Conservation (phyloP, 768 basidiomycete species). For the Calocera viscosa region DNA sequence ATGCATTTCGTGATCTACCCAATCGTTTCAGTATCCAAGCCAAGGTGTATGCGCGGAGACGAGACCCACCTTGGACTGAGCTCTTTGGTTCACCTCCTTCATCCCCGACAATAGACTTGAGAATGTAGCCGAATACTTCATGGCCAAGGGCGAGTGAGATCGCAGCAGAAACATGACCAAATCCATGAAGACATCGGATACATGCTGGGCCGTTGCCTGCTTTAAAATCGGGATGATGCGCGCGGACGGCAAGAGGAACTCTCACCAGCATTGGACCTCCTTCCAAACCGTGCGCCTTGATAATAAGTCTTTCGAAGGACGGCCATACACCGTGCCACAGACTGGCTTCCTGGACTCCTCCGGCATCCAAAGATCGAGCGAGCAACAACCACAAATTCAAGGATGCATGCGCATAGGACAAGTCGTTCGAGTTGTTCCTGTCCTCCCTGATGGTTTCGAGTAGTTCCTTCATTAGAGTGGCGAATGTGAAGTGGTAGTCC, state of each 20-base stretch:
- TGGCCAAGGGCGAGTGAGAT: background rate
- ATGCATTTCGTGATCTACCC: background rate
- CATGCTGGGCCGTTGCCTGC: background rate
- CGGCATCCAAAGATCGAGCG: background rate
- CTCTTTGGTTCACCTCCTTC: background rate
- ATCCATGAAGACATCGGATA: background rate
- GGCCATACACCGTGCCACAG: background rate
- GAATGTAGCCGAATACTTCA: constrained; percentile 1
- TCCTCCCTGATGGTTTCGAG: background rate
- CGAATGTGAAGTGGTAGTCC: background rate
- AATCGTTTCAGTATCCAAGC: background rate
- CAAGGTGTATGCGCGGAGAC: background rate
- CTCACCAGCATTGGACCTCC: background rate
- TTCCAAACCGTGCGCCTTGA: background rate
- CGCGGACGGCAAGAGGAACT: too few relatives aligned
- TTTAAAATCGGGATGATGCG: too few relatives aligned
- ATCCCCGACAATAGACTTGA: background rate
- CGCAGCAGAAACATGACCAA: background rate
- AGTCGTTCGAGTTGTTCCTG: background rate
- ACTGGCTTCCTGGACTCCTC: background rate
- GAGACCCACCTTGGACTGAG: background rate
- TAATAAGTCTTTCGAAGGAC: background rate
- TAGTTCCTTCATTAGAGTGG: background rate
- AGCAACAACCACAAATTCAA: background rate
- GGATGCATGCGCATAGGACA: background rate